Percentiles rank a stretch among this genome's conserved stretches.
Conservation (phyloP, 2,329 filamentous ascomycete genomes). For the Trichophyton simii region DNA sequence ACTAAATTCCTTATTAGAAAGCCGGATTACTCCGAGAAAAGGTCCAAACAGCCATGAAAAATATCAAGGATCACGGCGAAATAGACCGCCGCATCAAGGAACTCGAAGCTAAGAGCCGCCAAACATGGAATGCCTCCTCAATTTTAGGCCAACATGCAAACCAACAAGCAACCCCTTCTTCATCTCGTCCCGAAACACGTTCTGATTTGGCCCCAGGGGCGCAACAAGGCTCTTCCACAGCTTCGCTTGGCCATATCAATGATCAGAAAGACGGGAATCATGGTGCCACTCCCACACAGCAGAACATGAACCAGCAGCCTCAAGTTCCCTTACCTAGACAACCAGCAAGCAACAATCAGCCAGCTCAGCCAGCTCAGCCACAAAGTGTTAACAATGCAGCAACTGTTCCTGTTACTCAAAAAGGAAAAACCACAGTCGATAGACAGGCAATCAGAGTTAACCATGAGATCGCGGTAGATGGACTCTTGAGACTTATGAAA, state of each 20-base stretch:
- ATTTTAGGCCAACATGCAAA: background rate
- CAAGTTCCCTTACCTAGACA: background rate
- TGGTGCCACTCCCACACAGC: background rate
- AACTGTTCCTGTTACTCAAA: constrained; percentile 8
- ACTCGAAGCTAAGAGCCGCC: constrained; percentile 30
- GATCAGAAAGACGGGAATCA: background rate
- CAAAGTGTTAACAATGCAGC: background rate
- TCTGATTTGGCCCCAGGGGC: background rate
- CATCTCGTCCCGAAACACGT: background rate
- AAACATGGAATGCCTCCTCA: constrained; percentile 15
- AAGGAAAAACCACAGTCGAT: constrained; percentile 13
- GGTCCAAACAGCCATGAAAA: constrained; percentile 31
- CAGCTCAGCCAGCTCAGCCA: background rate
- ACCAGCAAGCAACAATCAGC: background rate
- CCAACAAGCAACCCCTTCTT: background rate
- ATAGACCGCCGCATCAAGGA: constrained; percentile 31
- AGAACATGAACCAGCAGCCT: background rate
- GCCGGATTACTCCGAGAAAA: constrained; percentile 27
- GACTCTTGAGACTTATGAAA: constrained; percentile 29
- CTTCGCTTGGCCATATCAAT: background rate
- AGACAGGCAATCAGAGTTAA: constrained; percentile 19
- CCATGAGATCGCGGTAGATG: constrained; percentile 27
- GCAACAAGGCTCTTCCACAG: background rate
- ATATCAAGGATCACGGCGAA: constrained; percentile 23
- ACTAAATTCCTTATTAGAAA: constrained; percentile 21